Evolutionary conservation across 164 flowering plant genomes (phyloP).

Genomic region (Saururus chinensis): DNA sequence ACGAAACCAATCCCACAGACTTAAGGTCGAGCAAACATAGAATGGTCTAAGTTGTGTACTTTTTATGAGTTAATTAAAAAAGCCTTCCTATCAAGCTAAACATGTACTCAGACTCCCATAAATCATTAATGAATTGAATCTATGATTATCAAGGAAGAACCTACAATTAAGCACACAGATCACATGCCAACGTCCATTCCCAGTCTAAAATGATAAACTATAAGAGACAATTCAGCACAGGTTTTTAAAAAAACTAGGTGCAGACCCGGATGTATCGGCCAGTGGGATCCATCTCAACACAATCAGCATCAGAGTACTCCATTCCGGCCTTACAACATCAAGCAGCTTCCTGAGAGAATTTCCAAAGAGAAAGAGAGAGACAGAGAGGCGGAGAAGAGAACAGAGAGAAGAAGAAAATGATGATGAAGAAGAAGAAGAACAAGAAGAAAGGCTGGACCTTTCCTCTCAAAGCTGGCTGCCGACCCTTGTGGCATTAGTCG

Average conservation of each 20-base stretch:
- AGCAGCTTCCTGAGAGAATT: neutral
- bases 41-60: too few relatives aligned
- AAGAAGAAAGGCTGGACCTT: neutral
- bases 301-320: conserved; percentile 23
- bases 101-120: too few relatives aligned
- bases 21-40: too few relatives aligned
- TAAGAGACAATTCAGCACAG: neutral
- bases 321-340: neutral
- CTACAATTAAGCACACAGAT: neutral
- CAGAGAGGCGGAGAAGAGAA: too few relatives aligned
- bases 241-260: conserved; percentile 7
- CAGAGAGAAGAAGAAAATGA: neutral
- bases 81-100: too few relatives aligned
- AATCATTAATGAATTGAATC: neutral
- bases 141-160: neutral
- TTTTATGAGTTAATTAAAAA: too few relatives aligned
- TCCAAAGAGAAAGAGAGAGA: neutral
- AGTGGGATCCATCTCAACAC: conserved; percentile 91
- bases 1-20: too few relatives aligned
- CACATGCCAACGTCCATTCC: neutral
- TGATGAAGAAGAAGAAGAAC: neutral
- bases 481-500: conserved; percentile 9
- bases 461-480: neutral
- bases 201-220: neutral
- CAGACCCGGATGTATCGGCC: conserved; percentile 89